Percentiles rank a stretch among this genome's conserved stretches.
phyloP scores from a whole-genome alignment of 371 early-diverging fungal species.

The Mucor mucedo region DNA sequence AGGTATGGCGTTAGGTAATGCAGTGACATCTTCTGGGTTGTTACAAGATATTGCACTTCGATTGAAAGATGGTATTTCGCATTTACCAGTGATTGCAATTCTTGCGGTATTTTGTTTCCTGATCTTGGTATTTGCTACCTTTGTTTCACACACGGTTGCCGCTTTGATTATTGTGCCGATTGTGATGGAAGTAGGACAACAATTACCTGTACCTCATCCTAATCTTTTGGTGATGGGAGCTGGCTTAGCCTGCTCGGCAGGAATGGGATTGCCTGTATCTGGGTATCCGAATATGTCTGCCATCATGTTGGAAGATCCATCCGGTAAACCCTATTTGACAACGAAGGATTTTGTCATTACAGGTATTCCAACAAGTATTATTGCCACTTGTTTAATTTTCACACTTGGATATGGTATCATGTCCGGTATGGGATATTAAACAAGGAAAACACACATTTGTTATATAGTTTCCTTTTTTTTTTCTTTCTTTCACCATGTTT shows the following conservation, averaged over 20 bases:
- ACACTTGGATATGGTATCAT: constrained; percentile 80
- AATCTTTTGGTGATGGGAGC: constrained; percentile 88
- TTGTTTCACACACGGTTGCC: constrained; percentile 95
- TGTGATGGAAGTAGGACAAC: constrained; percentile 74
- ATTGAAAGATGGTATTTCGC: constrained; percentile 69
- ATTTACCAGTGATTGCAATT: constrained; percentile 67
- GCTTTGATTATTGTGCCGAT: constrained; percentile 86
- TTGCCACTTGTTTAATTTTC: constrained; percentile 74
- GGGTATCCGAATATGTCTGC: constrained; percentile 98
- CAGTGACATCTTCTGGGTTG: constrained; percentile 88
- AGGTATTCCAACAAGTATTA: constrained; percentile 80
- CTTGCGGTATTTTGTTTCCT: constrained; percentile 69
- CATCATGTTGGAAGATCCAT: constrained; percentile 88
- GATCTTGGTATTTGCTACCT: constrained; percentile 85
- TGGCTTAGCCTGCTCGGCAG: constrained; percentile 55
- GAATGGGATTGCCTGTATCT: constrained; percentile 81
- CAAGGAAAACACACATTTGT: background rate
- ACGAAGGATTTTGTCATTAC: constrained; percentile 86
- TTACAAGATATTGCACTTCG: constrained; percentile 75
- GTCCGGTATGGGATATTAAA: constrained; percentile 58
- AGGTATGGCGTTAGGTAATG: constrained; percentile 90
- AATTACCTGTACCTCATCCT: constrained; percentile 80
- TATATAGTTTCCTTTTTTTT: background rate
- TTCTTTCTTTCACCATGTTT: background rate
- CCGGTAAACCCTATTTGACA: constrained; percentile 85